Percentiles rank a stretch among this genome's conserved stretches.
phyloP scores from a whole-genome alignment of 2,329 filamentous ascomycete genomes.

The Alternaria ventricosa region DNA sequence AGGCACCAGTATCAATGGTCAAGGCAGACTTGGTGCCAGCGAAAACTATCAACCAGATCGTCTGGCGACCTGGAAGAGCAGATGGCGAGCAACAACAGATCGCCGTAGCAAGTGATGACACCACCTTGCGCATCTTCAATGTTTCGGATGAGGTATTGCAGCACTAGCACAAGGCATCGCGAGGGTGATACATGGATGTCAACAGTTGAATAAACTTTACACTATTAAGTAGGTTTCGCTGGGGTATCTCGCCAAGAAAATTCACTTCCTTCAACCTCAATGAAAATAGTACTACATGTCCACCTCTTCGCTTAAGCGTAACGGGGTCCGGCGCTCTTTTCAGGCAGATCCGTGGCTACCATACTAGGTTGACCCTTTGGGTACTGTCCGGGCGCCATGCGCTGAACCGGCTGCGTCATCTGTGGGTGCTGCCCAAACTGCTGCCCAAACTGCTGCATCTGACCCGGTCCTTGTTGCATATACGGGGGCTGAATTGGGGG shows the following conservation, averaged over 20 bases:
- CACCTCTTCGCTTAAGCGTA: slow-evolving; percentile 16
- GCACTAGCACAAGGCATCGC: neutral
- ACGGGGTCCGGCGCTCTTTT: slow-evolving; percentile 22
- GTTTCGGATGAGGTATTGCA: slow-evolving; percentile 1
- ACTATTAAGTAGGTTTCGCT: neutral
- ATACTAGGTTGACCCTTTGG: neutral
- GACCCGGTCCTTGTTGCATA: slow-evolving; percentile 11
- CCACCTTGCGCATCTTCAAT: slow-evolving; percentile 47
- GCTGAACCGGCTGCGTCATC: slow-evolving; percentile 4
- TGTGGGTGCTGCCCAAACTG: slow-evolving; percentile 3
- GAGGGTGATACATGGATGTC: neutral
- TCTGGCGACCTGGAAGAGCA: slow-evolving; percentile 35
- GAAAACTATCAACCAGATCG: slow-evolving; percentile 42
- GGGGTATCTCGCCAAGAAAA: slow-evolving; percentile 7
- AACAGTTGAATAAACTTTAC: neutral
- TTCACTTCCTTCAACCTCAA: neutral
- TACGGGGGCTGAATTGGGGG: slow-evolving; percentile 15
- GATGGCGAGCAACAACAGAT: slow-evolving; percentile 33
- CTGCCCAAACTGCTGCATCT: slow-evolving; percentile 4
- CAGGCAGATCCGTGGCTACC: slow-evolving; percentile 11
- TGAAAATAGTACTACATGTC: neutral
- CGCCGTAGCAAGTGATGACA: slow-evolving; percentile 52
- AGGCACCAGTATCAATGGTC: slow-evolving; percentile 22
- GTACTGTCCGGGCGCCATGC: slow-evolving; percentile 9
- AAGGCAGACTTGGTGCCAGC: slow-evolving; percentile 24